These are phyloP conservation scores for Cladochytrium replicatum DNA, from an alignment of 192 early-diverging fungal genomes.

Conservation along the genomic window DNA sequence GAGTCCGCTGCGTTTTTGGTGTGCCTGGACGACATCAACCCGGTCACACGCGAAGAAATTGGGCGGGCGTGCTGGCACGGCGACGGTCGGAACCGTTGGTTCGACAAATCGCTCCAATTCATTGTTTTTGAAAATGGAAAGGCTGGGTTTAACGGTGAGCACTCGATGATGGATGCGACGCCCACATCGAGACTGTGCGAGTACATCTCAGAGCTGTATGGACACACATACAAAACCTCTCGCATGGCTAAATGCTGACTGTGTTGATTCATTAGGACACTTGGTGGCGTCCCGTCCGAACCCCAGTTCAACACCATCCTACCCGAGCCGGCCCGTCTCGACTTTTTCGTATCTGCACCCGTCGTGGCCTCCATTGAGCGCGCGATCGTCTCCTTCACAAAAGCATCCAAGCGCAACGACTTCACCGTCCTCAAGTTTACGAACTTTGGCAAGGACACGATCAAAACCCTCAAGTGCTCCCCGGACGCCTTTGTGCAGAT, in stretches of 20 bases:
- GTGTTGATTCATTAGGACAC: no score
- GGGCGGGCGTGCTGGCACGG: slow-evolving; percentile 76
- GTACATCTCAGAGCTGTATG: slow-evolving; percentile 42
- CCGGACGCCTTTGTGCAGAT: slow-evolving; percentile 27
- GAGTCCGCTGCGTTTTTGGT: slow-evolving; percentile 67
- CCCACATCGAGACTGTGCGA: slow-evolving; percentile 70
- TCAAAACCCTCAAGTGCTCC: slow-evolving; percentile 40
- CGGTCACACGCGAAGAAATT: slow-evolving; percentile 68
- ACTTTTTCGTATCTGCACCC: slow-evolving; percentile 51
- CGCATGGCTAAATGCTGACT: slow-evolving; percentile 54
- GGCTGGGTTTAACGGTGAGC: slow-evolving; percentile 71
- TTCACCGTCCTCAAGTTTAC: slow-evolving; percentile 59
- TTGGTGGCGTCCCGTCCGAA: no score
- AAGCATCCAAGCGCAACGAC: slow-evolving; percentile 54
- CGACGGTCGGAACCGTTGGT: slow-evolving; percentile 70
- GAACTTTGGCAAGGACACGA: slow-evolving; percentile 70
- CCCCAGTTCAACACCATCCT: no score
- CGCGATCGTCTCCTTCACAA: slow-evolving; percentile 58
- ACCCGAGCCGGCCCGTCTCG: slow-evolving; percentile 46
- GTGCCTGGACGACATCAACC: slow-evolving; percentile 65
- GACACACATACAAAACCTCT: slow-evolving; percentile 19
- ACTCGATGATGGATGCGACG: slow-evolving; percentile 63
- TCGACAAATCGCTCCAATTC: slow-evolving; percentile 80
- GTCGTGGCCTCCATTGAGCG: slow-evolving; percentile 41
- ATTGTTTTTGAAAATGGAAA: slow-evolving; percentile 82